Percentiles rank a stretch among this genome's conserved stretches.
Conservation (phyloP, 768 basidiomycete genomes). For the Gelatoporia subvermispora region DNA sequence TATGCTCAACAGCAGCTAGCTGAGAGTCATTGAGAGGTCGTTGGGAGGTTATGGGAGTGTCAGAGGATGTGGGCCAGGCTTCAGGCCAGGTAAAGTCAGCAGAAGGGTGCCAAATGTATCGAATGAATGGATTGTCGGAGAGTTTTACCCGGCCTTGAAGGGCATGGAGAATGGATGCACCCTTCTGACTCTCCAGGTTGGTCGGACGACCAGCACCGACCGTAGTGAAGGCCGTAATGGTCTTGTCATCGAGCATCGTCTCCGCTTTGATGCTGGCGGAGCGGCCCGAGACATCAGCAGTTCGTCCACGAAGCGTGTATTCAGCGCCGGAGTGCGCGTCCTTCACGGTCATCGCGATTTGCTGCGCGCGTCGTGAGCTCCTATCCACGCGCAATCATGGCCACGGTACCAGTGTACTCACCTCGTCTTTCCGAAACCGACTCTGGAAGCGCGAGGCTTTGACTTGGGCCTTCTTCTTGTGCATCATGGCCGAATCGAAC, state of each 20-base stretch:
- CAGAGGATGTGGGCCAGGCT: slow-evolving; percentile 20
- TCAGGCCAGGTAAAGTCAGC: slow-evolving; percentile 34
- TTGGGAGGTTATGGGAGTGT: slow-evolving; percentile 16
- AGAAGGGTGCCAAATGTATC: slow-evolving; percentile 28
- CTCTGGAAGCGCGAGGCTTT: slow-evolving; percentile 26
- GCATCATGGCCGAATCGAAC: slow-evolving; percentile 12
- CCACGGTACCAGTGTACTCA: slow-evolving; percentile 11
- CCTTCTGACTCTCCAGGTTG: slow-evolving; percentile 45
- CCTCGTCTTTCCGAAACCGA: slow-evolving; percentile 17
- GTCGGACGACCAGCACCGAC: slow-evolving; percentile 56
- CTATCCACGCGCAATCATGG: too few species aligned
- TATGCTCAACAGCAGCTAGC: slow-evolving; percentile 27
- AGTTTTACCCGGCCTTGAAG: slow-evolving; percentile 30
- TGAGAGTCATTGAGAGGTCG: slow-evolving; percentile 38
- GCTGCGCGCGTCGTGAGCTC: background rate
- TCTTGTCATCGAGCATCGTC: slow-evolving; percentile 27
- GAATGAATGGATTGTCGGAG: slow-evolving; percentile 33
- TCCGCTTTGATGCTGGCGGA: slow-evolving; percentile 19
- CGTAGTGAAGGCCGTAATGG: slow-evolving; percentile 36
- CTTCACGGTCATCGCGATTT: slow-evolving; percentile 12
- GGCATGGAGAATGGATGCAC: slow-evolving; percentile 24
- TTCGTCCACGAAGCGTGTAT: slow-evolving; percentile 19
- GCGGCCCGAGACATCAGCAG: slow-evolving; percentile 12
- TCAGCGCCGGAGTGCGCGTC: slow-evolving; percentile 19
- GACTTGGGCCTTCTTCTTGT: slow-evolving; percentile 13